These are phyloP conservation scores for Pleurotus cornucopiae DNA, from an alignment of 768 basidiomycete genomes.

Conservation along the genomic window DNA sequence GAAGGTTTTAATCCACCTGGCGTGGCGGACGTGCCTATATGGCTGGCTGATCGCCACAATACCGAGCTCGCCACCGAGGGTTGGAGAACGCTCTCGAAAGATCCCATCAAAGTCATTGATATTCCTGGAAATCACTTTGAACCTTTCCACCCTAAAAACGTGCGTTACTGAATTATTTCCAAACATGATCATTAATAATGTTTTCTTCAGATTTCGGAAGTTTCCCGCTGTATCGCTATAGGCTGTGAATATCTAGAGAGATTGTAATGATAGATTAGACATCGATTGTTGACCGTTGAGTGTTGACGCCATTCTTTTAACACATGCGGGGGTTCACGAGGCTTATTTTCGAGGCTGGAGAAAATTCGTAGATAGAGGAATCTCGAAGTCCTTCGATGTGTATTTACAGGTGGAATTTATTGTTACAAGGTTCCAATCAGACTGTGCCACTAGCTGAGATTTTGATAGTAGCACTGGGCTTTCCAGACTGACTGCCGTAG, in stretches of 20 bases:
- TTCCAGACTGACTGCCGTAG: constrained; percentile 33
- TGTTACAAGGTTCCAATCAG: not conserved
- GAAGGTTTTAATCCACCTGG: constrained; percentile 36
- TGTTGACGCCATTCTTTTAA: too few species aligned
- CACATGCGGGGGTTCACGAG: too few species aligned
- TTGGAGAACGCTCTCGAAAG: constrained; percentile 45
- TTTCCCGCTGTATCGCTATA: constrained; percentile 26
- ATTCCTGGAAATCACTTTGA: constrained; percentile 69
- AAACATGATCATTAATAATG: not conserved
- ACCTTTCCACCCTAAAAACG: constrained; percentile 47
- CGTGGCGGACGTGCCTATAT: constrained; percentile 36
- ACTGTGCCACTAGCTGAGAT: constrained; percentile 32
- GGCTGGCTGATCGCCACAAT: constrained; percentile 47
- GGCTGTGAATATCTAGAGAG: constrained; percentile 21
- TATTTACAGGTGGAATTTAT: too few species aligned
- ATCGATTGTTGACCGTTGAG: too few species aligned
- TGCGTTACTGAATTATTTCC: constrained; percentile 23
- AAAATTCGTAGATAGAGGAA: too few species aligned
- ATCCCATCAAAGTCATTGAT: constrained; percentile 38
- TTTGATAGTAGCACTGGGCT: constrained; percentile 37
- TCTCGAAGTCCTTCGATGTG: too few species aligned
- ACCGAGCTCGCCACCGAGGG: constrained; percentile 24
- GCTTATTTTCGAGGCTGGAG: too few species aligned
- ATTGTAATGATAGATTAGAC: constrained; percentile 1
- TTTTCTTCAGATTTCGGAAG: constrained; percentile 20